phyloP scores from a whole-genome alignment of 2,329 filamentous ascomycete species.

The Pseudogymnoascus sp. region DNA sequence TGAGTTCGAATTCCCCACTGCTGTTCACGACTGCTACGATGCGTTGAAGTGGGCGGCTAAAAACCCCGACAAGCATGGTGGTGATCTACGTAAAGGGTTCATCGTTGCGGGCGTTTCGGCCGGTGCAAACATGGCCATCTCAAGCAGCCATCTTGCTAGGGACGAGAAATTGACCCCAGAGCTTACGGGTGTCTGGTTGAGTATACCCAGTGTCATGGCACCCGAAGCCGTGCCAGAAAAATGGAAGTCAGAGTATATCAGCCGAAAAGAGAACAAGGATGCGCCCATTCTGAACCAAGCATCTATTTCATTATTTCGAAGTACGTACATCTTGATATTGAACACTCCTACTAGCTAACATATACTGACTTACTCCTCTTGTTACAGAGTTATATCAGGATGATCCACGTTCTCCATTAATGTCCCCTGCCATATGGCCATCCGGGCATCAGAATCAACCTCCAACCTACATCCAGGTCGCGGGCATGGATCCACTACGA shows the following conservation, averaged over 20 bases:
- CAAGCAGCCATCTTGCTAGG: not conserved
- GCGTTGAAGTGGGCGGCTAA: not conserved
- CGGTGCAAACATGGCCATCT: slow-evolving; percentile 7
- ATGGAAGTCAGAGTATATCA: too few species aligned
- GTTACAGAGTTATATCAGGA: too few species aligned
- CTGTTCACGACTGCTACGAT: not conserved
- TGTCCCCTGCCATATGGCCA: too few species aligned
- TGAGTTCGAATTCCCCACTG: slow-evolving; percentile 1
- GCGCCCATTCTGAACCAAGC: too few species aligned
- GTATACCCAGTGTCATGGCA: not conserved
- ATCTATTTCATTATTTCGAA: too few species aligned
- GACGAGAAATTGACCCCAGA: not conserved
- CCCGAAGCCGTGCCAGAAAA: too few species aligned
- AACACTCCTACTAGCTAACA: too few species aligned
- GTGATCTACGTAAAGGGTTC: not conserved
- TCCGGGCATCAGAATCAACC: slow-evolving; percentile 25
- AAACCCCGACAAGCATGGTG: not conserved
- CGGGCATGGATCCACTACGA: slow-evolving; percentile 24
- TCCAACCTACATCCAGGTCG: slow-evolving; percentile 24
- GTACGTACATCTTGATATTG: too few species aligned
- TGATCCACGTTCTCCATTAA: too few species aligned
- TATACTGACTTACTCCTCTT: too few species aligned
- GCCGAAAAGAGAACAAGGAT: too few species aligned
- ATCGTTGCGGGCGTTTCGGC: slow-evolving; percentile 8
- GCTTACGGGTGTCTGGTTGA: not conserved